Conservation (phyloP, 2,329 filamentous ascomycete genomes). For the Cadophora gregata region DNA sequence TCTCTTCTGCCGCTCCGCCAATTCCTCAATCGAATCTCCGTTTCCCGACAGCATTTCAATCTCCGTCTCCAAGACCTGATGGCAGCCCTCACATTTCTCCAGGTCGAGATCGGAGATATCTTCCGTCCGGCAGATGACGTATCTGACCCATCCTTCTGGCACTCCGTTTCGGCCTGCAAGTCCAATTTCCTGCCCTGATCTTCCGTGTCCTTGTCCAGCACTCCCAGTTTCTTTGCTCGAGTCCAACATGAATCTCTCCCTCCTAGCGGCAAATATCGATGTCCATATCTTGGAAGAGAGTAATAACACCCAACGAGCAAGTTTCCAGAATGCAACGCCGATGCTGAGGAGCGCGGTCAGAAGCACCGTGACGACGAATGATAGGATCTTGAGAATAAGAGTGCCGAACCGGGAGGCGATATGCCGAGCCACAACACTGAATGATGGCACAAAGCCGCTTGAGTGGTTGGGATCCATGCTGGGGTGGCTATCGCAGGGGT, state of each 20-base stretch:
- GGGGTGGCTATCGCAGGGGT: not conserved
- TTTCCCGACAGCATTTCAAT: not conserved
- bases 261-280: not conserved
- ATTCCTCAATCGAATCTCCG: not conserved
- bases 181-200: not conserved
- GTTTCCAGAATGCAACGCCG: not conserved
- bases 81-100: not conserved
- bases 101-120: slow-evolving; percentile 9
- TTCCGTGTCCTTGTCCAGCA: not conserved
- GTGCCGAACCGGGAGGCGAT: not conserved
- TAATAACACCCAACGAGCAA: not conserved
- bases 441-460: not conserved
- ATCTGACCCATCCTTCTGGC: not conserved
- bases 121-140: slow-evolving; percentile 1
- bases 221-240: not conserved
- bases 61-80: slow-evolving; percentile 10
- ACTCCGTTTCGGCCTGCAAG: not conserved
- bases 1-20: not conserved
- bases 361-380: not conserved
- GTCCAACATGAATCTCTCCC: not conserved
- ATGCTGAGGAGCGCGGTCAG: not conserved
- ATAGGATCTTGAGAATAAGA: not conserved
- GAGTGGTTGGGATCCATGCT: not conserved
- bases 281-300: not conserved
- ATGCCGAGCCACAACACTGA: not conserved